A percentile compares a stretch with the other conserved stretches of the same genome.
Conservation (phyloP, 306 rosid species). For the Canavalia gladiata region DNA sequence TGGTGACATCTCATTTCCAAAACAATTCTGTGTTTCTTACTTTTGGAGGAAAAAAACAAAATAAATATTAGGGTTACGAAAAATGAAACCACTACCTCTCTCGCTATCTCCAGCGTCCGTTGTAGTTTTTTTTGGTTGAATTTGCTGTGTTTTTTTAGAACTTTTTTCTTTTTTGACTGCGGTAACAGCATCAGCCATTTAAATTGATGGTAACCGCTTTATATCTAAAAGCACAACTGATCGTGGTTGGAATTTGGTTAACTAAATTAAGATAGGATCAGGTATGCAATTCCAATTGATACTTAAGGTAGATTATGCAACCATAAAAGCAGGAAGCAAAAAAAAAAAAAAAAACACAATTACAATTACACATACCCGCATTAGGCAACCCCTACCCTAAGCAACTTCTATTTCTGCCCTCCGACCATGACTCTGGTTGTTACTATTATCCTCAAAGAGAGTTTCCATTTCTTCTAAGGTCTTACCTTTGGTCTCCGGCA, state of each 20-base stretch:
- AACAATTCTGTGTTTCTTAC: too few relatives aligned
- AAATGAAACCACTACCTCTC: too few relatives aligned
- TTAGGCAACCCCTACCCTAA: conserved; percentile 2
- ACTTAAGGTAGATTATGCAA: neutral
- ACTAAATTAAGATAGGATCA: conserved; percentile 2
- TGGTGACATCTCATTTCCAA: too few relatives aligned
- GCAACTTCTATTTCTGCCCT: neutral
- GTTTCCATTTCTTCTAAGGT: conserved; percentile 53
- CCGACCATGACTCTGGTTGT: neutral
- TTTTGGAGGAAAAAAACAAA: too few relatives aligned
- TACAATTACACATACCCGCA: neutral
- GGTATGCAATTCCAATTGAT: neutral
- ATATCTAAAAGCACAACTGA: too few relatives aligned
- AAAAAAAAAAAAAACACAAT: neutral
- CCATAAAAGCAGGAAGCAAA: neutral
- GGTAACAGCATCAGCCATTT: too few relatives aligned
- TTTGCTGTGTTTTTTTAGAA: too few relatives aligned
- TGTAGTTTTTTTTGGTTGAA: too few relatives aligned
- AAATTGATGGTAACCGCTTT: too few relatives aligned
- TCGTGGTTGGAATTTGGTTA: neutral
- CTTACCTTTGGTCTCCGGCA: conserved; percentile 69
- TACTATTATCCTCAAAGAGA: conserved; percentile 41
- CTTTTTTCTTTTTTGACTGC: too few relatives aligned
- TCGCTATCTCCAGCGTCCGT: too few relatives aligned
- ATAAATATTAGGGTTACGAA: too few relatives aligned